phyloP scores from a whole-genome alignment of 1,284 basidiomycete genomes.

The Moesziomyces sp. region DNA sequence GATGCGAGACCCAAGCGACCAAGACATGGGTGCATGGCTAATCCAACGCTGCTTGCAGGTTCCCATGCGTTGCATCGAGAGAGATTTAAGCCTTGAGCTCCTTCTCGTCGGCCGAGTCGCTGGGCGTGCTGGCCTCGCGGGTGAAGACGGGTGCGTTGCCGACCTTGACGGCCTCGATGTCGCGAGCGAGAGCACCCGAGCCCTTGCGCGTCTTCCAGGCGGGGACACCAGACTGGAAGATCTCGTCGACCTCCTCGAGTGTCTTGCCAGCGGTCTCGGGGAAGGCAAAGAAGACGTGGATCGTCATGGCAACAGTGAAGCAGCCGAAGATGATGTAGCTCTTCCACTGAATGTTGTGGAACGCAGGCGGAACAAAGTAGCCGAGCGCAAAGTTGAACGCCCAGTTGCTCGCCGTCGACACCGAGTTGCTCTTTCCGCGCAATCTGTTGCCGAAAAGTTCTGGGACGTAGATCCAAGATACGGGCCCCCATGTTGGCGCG shows the following conservation, averaged over 20 bases:
- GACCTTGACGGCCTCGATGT: constrained; percentile 22
- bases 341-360: constrained; percentile 47
- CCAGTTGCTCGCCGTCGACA: constrained; percentile 25
- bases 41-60: background rate
- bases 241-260: constrained; percentile 34
- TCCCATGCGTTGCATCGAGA: background rate
- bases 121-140: constrained; percentile 7
- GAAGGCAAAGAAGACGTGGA: constrained; percentile 45
- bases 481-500: constrained; percentile 33
- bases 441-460: constrained; percentile 36
- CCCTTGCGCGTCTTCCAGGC: constrained; percentile 24
- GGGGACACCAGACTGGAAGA: constrained; percentile 21
- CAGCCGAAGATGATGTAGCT: constrained; percentile 42
- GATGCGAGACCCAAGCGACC: no score
- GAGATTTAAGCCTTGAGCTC: constrained; percentile 13
- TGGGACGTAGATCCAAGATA: constrained; percentile 29
- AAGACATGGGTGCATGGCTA: no score
- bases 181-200: constrained; percentile 6
- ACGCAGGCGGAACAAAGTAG: constrained; percentile 35
- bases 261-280: constrained; percentile 39
- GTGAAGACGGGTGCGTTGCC: background rate
- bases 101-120: constrained; percentile 25
- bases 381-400: constrained; percentile 40
- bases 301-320: constrained; percentile 34
- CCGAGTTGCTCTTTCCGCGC: constrained; percentile 36